Base-by-base conservation (phyloP, 371 early-diverging fungal genomes). In the Choanephora cucurbitarum region DNA sequence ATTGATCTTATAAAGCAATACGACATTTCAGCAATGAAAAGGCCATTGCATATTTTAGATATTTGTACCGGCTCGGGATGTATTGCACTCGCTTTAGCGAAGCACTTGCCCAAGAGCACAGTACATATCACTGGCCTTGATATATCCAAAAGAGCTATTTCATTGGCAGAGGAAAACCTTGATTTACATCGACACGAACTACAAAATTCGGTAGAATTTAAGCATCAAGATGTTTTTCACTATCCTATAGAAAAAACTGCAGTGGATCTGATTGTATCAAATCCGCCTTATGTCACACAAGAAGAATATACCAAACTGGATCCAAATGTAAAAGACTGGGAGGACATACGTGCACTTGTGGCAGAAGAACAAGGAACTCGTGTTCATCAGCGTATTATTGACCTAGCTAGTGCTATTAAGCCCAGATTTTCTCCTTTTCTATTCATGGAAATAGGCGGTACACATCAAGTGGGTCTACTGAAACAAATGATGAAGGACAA, bases 21-120 rank as follows among this genome's bases (percentile, higher is more conserved):
- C 37, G 49, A 17, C 10, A 24, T 5, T 18, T 17, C n/a, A 40
- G 45, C 34, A 41, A 40, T 6, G 55, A 21, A 6, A 23, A 51
- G 49, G 33, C 73, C 65, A 18, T 68, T 90, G n/a, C 70, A 79
- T 32, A 83, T 95, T n/a, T 66, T 94, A 0, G 97, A 97, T 65
- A 60, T 92, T 2, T 94, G 97, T 58, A 85, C 92, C 2, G 97
- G 97, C 0, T 77, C 92, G 0, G 95, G 95, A 0, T 97, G 96
- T 63, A 87, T 97, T 24, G 82, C 90, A 0, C 75, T 97, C 3
- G 81, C 88, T 0, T 72, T 97, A 39, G 88, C 91, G 0, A 66
- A 82, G 15, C 75, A 79, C n/a, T 64, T 93, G 10, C 70, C 81
- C 0, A 51, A 60, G 9, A 33, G 56, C 5, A 55, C 59, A 1